Evolutionary conservation across 2,329 filamentous ascomycete species (phyloP).

Genomic region (Nemania sp.): DNA sequence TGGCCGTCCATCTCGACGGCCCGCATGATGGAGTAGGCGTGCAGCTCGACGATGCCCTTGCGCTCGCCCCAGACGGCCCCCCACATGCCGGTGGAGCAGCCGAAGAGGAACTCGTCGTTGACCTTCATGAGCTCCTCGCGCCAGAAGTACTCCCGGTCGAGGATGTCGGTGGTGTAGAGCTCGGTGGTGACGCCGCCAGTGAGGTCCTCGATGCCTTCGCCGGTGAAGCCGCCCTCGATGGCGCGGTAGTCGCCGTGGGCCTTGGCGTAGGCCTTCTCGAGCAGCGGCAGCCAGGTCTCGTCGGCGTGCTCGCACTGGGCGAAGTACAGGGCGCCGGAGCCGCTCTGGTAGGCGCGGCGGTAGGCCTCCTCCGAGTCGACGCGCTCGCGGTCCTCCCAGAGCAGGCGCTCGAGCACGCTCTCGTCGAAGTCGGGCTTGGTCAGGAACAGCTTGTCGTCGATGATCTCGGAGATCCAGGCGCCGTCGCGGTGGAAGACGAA

Average conservation of each 20-base stretch:
- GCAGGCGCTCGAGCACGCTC: slow-evolving; percentile 51
- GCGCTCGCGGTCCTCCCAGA: slow-evolving; percentile 52
- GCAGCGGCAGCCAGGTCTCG: slow-evolving; percentile 73
- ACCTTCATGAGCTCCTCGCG: slow-evolving; percentile 75
- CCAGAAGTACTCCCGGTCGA: slow-evolving; percentile 81
- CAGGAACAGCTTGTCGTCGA: slow-evolving; percentile 62
- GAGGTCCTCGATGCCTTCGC: slow-evolving; percentile 64
- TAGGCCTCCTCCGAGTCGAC: slow-evolving; percentile 63
- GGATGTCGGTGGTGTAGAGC: slow-evolving; percentile 68
- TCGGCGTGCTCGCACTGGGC: slow-evolving; percentile 69
- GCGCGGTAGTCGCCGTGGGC: slow-evolving; percentile 74
- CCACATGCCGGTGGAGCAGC: slow-evolving; percentile 57
- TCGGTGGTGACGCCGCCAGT: slow-evolving; percentile 70
- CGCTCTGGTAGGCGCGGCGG: slow-evolving; percentile 66
- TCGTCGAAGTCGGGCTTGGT: slow-evolving; percentile 67
- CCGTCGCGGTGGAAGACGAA: slow-evolving; percentile 85
- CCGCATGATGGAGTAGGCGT: slow-evolving; percentile 66
- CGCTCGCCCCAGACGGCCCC: slow-evolving; percentile 52
- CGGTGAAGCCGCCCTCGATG: slow-evolving; percentile 69
- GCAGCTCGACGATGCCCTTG: slow-evolving; percentile 61
- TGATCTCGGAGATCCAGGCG: slow-evolving; percentile 68
- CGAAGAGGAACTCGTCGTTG: slow-evolving; percentile 77
- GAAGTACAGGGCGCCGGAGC: slow-evolving; percentile 71
- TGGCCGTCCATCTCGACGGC: slow-evolving; percentile 63
- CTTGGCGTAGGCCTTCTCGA: slow-evolving; percentile 77